These are phyloP conservation scores for Saccharomycopsis fermentans DNA, from an alignment of 805 yeast genomes.

Conservation along the genomic window DNA sequence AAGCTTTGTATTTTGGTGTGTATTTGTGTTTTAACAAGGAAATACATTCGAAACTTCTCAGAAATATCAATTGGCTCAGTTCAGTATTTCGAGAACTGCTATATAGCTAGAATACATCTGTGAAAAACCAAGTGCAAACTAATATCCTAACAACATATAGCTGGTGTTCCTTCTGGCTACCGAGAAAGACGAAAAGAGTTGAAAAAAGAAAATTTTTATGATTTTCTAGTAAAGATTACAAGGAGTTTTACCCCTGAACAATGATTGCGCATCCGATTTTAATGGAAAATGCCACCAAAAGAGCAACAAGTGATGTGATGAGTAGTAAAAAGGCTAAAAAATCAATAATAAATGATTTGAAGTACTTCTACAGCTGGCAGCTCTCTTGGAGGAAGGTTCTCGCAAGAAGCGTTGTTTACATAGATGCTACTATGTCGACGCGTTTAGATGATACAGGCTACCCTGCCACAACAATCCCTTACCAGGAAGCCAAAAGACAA, in stretches of 20 bases:
- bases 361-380: constrained; percentile 39
- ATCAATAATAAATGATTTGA: background rate
- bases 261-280: background rate
- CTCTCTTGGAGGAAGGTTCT: constrained; percentile 53
- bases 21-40: no score
- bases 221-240: no score
- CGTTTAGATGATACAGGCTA: constrained; percentile 10
- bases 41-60: no score
- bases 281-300: background rate
- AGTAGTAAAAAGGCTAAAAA: background rate
- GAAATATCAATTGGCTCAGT: no score
- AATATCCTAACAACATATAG: no score
- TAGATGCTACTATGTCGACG: constrained; percentile 37
- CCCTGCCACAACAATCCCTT: constrained; percentile 19
- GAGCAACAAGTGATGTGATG: background rate
- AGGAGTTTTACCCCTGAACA: background rate
- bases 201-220: no score
- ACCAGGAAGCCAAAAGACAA: constrained; percentile 22
- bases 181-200: no score
- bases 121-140: no score
- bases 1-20: no score
- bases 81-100: no score
- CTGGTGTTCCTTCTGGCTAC: no score
- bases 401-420: constrained; percentile 48
- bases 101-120: no score